These are phyloP conservation scores for Annona cherimola DNA, from an alignment of 164 flowering plant species.

Conservation along the genomic window DNA sequence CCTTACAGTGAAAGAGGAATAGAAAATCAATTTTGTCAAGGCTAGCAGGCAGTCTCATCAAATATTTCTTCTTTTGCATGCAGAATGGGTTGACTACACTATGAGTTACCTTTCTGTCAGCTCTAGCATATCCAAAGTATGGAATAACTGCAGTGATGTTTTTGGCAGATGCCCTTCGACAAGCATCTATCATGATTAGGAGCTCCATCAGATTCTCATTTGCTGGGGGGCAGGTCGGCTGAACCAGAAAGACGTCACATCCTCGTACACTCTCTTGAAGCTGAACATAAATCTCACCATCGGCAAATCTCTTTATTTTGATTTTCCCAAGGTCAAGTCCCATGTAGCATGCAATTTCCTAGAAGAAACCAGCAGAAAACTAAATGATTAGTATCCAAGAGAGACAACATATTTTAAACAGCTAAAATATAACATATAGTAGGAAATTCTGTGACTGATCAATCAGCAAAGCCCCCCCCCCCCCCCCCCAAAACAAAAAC, in stretches of 20 bases:
- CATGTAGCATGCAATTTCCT: slow-evolving; percentile 97
- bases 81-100: not conserved
- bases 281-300: slow-evolving; percentile 93
- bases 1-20: not conserved
- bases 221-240: slow-evolving; percentile 96
- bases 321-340: slow-evolving; percentile 86
- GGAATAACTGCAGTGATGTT: slow-evolving; percentile 97
- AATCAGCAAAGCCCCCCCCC: no score
- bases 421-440: no score
- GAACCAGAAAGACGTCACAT: slow-evolving; percentile 89
- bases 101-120: slow-evolving; percentile 83
- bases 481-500: no score
- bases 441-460: no score
- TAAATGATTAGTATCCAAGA: not conserved
- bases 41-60: not conserved
- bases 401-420: not conserved
- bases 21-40: not conserved
- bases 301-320: slow-evolving; percentile 79
- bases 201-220: slow-evolving; percentile 99
- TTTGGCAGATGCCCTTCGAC: slow-evolving; percentile 96
- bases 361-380: not conserved
- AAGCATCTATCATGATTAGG: slow-evolving; percentile 90
- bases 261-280: slow-evolving; percentile 97
- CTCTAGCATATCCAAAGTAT: slow-evolving; percentile 98
- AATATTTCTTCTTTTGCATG: not conserved